Evolutionary conservation across 176 grass and related monocot genomes (phyloP).

Genomic region (Eleusine indica): DNA sequence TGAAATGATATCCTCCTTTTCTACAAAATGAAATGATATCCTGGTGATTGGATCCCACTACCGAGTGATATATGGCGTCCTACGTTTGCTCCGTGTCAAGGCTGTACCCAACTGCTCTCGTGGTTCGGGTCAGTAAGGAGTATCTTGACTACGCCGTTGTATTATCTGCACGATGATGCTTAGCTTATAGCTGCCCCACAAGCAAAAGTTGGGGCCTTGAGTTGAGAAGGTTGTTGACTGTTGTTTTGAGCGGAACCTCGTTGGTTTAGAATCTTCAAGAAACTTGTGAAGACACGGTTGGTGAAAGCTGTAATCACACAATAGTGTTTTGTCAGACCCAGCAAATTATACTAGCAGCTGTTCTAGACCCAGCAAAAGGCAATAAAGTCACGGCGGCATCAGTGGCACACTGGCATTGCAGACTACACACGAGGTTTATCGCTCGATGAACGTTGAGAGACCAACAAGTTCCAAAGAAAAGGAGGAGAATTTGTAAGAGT

Average conservation of each 20-base stretch:
- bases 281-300: neutral
- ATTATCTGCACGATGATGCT: neutral
- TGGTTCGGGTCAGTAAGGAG: neutral
- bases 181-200: neutral
- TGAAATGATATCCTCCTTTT: neutral
- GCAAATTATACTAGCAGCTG: neutral
- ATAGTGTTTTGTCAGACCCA: neutral
- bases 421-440: too few relatives aligned
- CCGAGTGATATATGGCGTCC: neutral
- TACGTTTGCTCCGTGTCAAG: neutral
- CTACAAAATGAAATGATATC: constrained; percentile 3
- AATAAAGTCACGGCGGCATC: neutral
- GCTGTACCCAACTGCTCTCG: neutral
- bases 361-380: neutral
- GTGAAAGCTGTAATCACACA: neutral
- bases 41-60: constrained; percentile 11
- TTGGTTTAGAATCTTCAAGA: neutral
- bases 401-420: neutral
- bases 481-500: neutral
- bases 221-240: neutral
- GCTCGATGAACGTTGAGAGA: too few relatives aligned
- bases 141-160: neutral
- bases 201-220: neutral
- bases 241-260: neutral
- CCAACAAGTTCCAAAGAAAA: neutral